These are phyloP conservation scores for Aspergillus egyptiacus DNA, from an alignment of 495 filamentous ascomycete genomes.

Conservation along the genomic window DNA sequence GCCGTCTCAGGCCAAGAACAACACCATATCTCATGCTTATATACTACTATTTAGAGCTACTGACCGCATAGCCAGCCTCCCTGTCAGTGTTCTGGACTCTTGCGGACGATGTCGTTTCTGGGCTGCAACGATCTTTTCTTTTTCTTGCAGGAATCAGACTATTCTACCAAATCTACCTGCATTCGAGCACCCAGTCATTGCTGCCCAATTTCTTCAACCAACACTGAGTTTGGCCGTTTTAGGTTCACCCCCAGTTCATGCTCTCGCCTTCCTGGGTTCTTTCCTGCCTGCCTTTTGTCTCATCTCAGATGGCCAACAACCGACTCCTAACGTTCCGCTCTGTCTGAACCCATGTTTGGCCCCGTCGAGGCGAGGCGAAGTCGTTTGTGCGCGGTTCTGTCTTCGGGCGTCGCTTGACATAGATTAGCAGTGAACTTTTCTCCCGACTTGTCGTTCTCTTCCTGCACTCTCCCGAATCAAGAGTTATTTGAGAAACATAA, in stretches of 20 bases:
- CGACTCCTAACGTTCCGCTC: slow-evolving; percentile 24
- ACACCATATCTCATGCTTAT: slow-evolving; percentile 35
- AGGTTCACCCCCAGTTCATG: slow-evolving; percentile 19
- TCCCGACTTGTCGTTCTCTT: slow-evolving; percentile 5
- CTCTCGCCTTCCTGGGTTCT: no score
- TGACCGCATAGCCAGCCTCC: slow-evolving; percentile 19
- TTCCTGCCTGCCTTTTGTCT: slow-evolving; percentile 15
- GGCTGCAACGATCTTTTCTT: not conserved
- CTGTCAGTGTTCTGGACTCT: not conserved
- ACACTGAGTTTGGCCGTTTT: slow-evolving; percentile 18
- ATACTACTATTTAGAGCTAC: slow-evolving; percentile 21
- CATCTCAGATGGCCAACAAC: slow-evolving; percentile 31
- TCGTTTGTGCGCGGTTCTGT: slow-evolving; percentile 13
- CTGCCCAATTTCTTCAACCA: slow-evolving; percentile 38
- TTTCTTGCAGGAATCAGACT: slow-evolving; percentile 10
- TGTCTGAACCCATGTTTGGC: slow-evolving; percentile 20
- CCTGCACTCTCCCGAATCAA: slow-evolving; percentile 15
- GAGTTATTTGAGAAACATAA: slow-evolving; percentile 17
- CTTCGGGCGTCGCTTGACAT: slow-evolving; percentile 17
- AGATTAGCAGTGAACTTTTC: slow-evolving; percentile 18
- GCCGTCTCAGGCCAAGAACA: slow-evolving; percentile 26
- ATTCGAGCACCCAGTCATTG: slow-evolving; percentile 25
- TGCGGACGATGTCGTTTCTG: not conserved
- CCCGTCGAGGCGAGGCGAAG: slow-evolving; percentile 20
- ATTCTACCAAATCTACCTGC: no score